A percentile compares a stretch with the other conserved stretches of the same genome.
These are phyloP conservation scores for Elsinoe australis DNA, from an alignment of 2,329 filamentous ascomycete species.

Conservation along the genomic window DNA sequence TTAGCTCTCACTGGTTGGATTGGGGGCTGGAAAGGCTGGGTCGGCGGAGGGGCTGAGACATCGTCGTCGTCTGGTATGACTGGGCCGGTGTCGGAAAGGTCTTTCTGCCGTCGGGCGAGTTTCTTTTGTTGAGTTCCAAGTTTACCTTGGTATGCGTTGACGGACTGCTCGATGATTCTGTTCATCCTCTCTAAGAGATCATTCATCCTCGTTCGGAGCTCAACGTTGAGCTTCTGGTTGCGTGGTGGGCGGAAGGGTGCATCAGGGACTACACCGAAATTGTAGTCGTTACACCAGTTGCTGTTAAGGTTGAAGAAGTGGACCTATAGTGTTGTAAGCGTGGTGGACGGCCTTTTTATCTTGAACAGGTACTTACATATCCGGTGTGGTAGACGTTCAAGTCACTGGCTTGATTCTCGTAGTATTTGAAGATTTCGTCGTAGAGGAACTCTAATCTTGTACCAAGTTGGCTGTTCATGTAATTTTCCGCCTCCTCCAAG, in stretches of 20 bases:
- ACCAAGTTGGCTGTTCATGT: not conserved
- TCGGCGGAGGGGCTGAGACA: not conserved
- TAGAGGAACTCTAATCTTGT: not conserved
- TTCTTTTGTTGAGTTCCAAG: not conserved
- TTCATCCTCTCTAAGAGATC: not conserved
- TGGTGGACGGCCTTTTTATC: not conserved
- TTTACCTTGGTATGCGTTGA: not conserved
- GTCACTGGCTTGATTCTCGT: not conserved
- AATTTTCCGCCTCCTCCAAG: not conserved
- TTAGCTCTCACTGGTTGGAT: not conserved
- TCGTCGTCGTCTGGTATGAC: not conserved
- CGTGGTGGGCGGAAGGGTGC: no score
- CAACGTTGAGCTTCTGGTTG: not conserved
- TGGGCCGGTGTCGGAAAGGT: constrained; percentile 8
- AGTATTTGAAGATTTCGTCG: not conserved
- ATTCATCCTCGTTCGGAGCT: not conserved
- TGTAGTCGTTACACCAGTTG: not conserved
- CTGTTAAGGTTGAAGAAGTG: not conserved
- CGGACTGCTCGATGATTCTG: not conserved
- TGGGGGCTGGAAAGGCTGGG: constrained; percentile 1
- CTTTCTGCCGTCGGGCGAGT: not conserved
- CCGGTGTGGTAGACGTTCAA: constrained; percentile 4
- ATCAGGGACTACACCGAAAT: not conserved
- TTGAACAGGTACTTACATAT: not conserved
- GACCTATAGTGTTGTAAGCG: not conserved